Conservation (phyloP, 2,329 filamentous ascomycete genomes). For the Phaeophleospora eucalypticola region DNA sequence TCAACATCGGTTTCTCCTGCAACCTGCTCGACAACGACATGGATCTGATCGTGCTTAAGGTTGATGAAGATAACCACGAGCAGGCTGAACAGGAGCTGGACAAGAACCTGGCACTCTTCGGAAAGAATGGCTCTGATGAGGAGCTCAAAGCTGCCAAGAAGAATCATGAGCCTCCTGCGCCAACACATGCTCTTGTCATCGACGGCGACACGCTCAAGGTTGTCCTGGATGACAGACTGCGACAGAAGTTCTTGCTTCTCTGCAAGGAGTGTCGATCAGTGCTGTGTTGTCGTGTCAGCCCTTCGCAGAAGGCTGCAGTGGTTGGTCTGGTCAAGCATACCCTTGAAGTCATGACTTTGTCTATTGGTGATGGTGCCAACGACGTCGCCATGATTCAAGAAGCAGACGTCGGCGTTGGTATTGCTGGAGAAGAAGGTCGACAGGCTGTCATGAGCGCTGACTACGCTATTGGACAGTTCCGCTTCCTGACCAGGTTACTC, state of each 20-base stretch:
- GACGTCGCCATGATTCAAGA: constrained; percentile 98
- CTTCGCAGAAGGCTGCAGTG: constrained; percentile 94
- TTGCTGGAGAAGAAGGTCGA: constrained; percentile 85
- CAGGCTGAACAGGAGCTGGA: constrained; percentile 69
- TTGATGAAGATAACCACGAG: constrained; percentile 66
- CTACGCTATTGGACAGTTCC: constrained; percentile 91
- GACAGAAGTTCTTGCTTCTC: constrained; percentile 87
- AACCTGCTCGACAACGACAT: constrained; percentile 96
- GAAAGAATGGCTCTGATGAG: constrained; percentile 76
- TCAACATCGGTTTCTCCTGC: constrained; percentile 99
- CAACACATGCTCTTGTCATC: constrained; percentile 89
- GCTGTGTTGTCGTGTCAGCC: constrained; percentile 94
- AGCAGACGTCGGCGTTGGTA: constrained; percentile 92
- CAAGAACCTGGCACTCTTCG: constrained; percentile 66
- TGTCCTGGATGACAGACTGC: constrained; percentile 74
- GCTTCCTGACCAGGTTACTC: constrained; percentile 77
- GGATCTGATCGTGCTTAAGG: constrained; percentile 88
- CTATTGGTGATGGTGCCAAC: constrained; percentile 89
- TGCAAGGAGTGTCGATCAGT: constrained; percentile 98
- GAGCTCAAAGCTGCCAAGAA: constrained; percentile 75
- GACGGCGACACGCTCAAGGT: constrained; percentile 91
- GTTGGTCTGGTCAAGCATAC: constrained; percentile 93
- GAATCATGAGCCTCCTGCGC: constrained; percentile 78
- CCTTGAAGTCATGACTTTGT: constrained; percentile 91
- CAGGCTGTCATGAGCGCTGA: constrained; percentile 96